These are phyloP conservation scores for Chalciporus chontae DNA, from an alignment of 768 basidiomycete species.

Conservation along the genomic window DNA sequence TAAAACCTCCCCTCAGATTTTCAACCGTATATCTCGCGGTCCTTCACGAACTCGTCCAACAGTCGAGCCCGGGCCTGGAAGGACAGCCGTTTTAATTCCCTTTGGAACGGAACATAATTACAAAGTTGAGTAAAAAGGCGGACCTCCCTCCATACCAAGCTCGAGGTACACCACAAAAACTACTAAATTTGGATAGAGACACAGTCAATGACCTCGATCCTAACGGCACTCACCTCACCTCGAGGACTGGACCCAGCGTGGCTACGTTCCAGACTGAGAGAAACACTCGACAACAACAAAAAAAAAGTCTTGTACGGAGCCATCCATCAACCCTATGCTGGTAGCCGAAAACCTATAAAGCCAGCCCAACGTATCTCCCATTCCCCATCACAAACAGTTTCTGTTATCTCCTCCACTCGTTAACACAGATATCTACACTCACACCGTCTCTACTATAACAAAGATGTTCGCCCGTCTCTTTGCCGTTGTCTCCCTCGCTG, in stretches of 20 bases:
- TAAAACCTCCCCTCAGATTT: too few species aligned
- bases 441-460: too few species aligned
- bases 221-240: constrained; percentile 10
- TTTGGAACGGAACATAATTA: neutral
- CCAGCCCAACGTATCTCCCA: neutral
- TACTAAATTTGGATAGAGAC: neutral
- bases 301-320: neutral
- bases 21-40: too few species aligned
- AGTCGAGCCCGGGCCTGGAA: too few species aligned
- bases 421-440: too few species aligned
- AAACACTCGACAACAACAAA: constrained; percentile 1
- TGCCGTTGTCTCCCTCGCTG: too few species aligned
- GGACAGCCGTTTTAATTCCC: neutral
- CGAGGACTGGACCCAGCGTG: constrained; percentile 1
- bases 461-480: too few species aligned
- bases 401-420: too few species aligned
- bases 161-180: too few species aligned
- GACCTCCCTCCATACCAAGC: neutral
- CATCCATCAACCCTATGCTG: neutral
- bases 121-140: neutral
- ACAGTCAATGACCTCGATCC: neutral
- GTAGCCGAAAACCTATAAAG: constrained; percentile 6
- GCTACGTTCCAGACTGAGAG: constrained; percentile 7
- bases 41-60: too few species aligned
- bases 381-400: too few species aligned